Conservation (phyloP, 2,329 filamentous ascomycete species). For the Botrytis cinerea region DNA sequence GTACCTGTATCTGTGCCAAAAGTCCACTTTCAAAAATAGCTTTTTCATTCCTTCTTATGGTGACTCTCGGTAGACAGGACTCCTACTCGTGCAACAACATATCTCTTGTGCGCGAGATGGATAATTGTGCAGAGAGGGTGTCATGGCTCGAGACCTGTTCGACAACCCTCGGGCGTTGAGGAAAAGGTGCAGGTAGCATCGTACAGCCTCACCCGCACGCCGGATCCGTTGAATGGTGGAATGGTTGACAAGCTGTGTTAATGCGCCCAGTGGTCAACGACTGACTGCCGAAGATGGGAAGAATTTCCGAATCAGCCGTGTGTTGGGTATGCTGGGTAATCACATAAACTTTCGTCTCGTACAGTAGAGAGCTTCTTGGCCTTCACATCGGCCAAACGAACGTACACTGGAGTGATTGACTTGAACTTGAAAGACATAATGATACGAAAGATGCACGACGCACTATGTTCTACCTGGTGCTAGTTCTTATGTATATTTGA, state of each 20-base stretch:
- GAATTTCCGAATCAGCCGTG: not conserved
- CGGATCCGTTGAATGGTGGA: not conserved
- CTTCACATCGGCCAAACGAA: not conserved
- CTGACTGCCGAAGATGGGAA: not conserved
- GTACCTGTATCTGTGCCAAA: no score
- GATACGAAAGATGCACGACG: not conserved
- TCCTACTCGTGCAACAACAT: not conserved
- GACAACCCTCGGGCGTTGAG: no score
- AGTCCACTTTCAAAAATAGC: constrained; percentile 13
- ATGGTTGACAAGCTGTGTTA: not conserved
- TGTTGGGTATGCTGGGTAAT: not conserved
- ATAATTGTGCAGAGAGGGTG: not conserved
- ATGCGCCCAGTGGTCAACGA: not conserved
- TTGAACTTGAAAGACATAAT: not conserved
- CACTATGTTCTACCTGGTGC: constrained; percentile 1
- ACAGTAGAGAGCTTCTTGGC: not conserved
- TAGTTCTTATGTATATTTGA: not conserved
- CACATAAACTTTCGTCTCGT: not conserved
- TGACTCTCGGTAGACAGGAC: not conserved
- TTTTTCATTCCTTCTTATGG: not conserved
- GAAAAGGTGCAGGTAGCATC: not conserved
- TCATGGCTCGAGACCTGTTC: not conserved
- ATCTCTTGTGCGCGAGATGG: not conserved
- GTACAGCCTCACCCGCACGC: not conserved
- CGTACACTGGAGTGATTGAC: not conserved